Conservation (phyloP, 306 rosid species). For the Alnus rubra region DNA sequence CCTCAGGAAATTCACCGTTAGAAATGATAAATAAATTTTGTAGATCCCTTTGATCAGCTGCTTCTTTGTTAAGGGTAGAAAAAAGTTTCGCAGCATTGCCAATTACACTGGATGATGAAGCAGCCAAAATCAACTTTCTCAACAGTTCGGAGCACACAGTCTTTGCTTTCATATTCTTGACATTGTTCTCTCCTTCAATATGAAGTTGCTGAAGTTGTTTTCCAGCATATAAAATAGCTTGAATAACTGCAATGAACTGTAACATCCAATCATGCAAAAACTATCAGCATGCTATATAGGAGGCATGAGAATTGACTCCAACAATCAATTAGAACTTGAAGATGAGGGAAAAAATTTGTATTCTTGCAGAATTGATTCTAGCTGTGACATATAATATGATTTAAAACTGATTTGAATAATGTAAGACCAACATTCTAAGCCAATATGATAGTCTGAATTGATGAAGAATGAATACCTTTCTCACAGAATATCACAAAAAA, state of each 20-base stretch:
- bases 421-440: neutral
- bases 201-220: slow-evolving; percentile 81
- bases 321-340: slow-evolving; percentile 22
- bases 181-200: slow-evolving; percentile 44
- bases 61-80: slow-evolving; percentile 75
- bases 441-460: neutral
- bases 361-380: neutral
- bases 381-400: neutral
- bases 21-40: slow-evolving; percentile 58
- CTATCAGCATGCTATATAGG: slow-evolving; percentile 4
- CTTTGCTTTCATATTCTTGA: slow-evolving; percentile 17
- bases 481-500: neutral
- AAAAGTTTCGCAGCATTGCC: slow-evolving; percentile 73
- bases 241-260: slow-evolving; percentile 83
- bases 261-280: slow-evolving; percentile 26
- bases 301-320: slow-evolving; percentile 24
- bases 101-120: slow-evolving; percentile 65
- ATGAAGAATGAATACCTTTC: neutral
- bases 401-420: neutral
- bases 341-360: neutral
- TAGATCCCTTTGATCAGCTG: slow-evolving; percentile 72
- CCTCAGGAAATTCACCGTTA: slow-evolving; percentile 75
- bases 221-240: slow-evolving; percentile 76
- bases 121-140: slow-evolving; percentile 66
- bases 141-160: slow-evolving; percentile 53